A percentile compares a stretch with the other conserved stretches of the same genome.
Evolutionary conservation across 176 grass and related monocot species (phyloP).

Genomic region (Avena insularis): DNA sequence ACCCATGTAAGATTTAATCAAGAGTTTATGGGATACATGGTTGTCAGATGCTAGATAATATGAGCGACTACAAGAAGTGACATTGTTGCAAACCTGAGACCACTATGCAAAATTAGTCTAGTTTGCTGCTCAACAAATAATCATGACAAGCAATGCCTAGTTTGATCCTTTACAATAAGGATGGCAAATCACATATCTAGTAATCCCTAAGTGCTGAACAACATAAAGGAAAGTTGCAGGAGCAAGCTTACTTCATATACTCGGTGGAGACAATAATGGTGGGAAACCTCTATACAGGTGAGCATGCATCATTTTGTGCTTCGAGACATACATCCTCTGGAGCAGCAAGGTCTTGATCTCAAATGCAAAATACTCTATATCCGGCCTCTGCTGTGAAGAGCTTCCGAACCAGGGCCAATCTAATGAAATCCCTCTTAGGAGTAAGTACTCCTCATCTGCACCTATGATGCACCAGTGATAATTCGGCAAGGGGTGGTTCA

Average conservation of each 20-base stretch:
- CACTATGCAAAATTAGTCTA: too few relatives aligned
- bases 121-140: background rate
- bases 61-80: background rate
- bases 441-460: constrained; percentile 35
- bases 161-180: background rate
- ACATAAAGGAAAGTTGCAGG: constrained; percentile 9
- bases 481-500: constrained; percentile 3
- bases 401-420: constrained; percentile 24
- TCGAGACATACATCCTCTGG: constrained; percentile 23
- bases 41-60: background rate
- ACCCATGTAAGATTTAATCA: background rate
- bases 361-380: constrained; percentile 43
- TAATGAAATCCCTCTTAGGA: constrained; percentile 21
- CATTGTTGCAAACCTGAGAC: background rate
- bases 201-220: background rate
- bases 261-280: constrained; percentile 36
- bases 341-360: constrained; percentile 29
- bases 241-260: constrained; percentile 41
- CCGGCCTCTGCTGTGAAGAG: constrained; percentile 12
- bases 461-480: constrained; percentile 33
- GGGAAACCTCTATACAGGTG: constrained; percentile 40
- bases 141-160: background rate
- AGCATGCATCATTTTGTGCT: background rate
- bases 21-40: background rate
- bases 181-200: constrained; percentile 12